These are phyloP conservation scores for Peniophora sp. DNA, from an alignment of 1,284 basidiomycete species.

Conservation along the genomic window DNA sequence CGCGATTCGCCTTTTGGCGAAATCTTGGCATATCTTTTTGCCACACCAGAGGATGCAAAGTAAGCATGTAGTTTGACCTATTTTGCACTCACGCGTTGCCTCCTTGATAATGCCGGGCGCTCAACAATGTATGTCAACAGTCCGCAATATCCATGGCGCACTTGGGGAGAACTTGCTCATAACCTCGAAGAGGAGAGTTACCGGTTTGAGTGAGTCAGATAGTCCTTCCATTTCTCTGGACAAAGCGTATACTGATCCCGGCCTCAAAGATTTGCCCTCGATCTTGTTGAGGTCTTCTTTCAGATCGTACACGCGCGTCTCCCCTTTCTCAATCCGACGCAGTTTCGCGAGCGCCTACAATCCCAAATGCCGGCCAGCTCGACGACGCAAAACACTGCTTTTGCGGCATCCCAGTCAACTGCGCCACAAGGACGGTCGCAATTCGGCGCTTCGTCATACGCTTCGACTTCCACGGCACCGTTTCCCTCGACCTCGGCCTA, in stretches of 20 bases:
- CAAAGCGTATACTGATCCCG: conserved; percentile 2
- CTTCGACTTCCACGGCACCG: conserved; percentile 4
- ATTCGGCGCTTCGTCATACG: background rate
- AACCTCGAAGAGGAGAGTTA: conserved; percentile 64
- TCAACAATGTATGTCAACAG: background rate
- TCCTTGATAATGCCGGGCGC: background rate
- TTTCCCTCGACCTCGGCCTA: conserved; percentile 2
- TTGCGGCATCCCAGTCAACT: conserved; percentile 6
- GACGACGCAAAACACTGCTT: conserved; percentile 16
- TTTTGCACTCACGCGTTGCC: background rate
- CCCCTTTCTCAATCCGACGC: conserved; percentile 71
- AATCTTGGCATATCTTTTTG: conserved; percentile 62
- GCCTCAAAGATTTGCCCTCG: conserved; percentile 65
- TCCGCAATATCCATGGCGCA: conserved; percentile 32
- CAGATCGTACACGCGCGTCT: conserved; percentile 82
- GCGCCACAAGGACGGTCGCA: background rate
- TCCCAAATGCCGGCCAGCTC: conserved; percentile 30
- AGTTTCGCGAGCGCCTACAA: conserved; percentile 64
- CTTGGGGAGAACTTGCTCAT: conserved; percentile 65
- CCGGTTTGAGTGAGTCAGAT: conserved; percentile 62
- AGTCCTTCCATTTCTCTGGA: conserved; percentile 2
- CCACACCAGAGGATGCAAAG: conserved; percentile 57
- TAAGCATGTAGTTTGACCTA: conserved; percentile 19
- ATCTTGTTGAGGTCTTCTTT: conserved; percentile 85
- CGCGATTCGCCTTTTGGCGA: conserved; percentile 51